Percentiles rank a stretch among this genome's conserved stretches.
phyloP scores from a whole-genome alignment of 2,329 filamentous ascomycete species.

The Pyrenophora seminiperda region DNA sequence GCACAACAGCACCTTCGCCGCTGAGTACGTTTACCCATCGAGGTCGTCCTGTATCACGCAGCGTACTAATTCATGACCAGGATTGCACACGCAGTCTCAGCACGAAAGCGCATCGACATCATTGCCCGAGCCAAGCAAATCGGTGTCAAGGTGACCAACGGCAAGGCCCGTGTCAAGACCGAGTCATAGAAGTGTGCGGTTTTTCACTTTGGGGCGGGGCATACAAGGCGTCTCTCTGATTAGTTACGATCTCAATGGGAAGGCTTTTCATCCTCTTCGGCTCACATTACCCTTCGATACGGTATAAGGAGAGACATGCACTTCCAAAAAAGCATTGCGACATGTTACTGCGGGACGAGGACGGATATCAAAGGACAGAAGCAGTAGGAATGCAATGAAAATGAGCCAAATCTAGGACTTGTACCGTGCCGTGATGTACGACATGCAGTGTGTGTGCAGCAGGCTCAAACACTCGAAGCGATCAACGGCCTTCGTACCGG shows the following conservation, averaged over 20 bases:
- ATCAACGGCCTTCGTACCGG: not conserved
- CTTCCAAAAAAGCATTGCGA: constrained; percentile 37
- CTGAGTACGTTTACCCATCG: constrained; percentile 72
- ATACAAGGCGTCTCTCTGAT: constrained; percentile 48
- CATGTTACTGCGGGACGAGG: constrained; percentile 24
- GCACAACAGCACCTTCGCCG: constrained; percentile 99
- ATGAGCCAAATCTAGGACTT: constrained; percentile 27
- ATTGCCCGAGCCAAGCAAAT: constrained; percentile 96
- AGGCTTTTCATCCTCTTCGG: constrained; percentile 39
- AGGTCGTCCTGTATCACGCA: not conserved
- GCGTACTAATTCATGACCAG: constrained; percentile 54
- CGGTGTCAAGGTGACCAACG: constrained; percentile 99
- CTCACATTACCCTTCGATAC: constrained; percentile 27
- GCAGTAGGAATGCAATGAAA: constrained; percentile 37
- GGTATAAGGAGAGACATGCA: constrained; percentile 35
- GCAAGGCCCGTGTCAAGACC: constrained; percentile 98
- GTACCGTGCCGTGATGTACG: not conserved
- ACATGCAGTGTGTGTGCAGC: constrained; percentile 1
- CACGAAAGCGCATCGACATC: constrained; percentile 98
- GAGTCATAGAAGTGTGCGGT: constrained; percentile 65
- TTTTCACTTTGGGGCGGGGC: constrained; percentile 40
- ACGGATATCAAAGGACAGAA: constrained; percentile 23
- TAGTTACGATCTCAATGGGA: constrained; percentile 46
- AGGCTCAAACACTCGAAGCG: too few species aligned
- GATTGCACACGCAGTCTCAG: constrained; percentile 97